phyloP scores from a whole-genome alignment of 768 basidiomycete genomes.

The Porphyrellus cyaneotinctus region DNA sequence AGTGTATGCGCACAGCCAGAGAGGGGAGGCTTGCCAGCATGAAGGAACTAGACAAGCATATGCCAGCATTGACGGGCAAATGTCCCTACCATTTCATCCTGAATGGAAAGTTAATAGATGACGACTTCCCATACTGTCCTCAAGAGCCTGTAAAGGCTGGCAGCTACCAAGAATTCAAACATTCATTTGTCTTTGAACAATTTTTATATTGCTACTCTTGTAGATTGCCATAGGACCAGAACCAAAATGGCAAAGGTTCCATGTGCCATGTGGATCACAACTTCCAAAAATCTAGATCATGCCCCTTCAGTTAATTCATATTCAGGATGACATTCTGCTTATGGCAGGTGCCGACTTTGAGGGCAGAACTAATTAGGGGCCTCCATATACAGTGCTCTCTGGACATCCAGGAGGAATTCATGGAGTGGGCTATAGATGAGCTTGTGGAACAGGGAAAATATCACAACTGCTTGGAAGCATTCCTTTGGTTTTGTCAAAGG shows the following conservation, averaged over 20 bases:
- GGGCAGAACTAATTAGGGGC: background rate
- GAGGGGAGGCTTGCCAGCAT: no score
- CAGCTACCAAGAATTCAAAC: background rate
- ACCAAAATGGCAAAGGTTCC: background rate
- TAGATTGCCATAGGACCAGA: background rate
- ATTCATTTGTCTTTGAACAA: background rate
- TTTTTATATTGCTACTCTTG: background rate
- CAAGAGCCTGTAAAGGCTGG: background rate
- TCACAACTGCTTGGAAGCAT: background rate
- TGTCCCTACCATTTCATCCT: conserved; percentile 2
- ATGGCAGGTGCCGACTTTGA: background rate
- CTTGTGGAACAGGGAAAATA: background rate
- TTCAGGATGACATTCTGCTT: background rate
- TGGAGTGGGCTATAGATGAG: background rate
- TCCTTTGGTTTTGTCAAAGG: background rate
- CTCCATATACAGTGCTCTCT: background rate
- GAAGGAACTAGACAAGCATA: background rate
- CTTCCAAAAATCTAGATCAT: background rate
- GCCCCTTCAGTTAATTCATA: background rate
- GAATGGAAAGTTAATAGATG: background rate
- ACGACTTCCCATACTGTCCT: background rate
- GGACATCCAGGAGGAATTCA: background rate
- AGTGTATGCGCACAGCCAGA: no score
- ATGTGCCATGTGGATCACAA: background rate
- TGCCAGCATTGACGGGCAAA: background rate